Evolutionary conservation across 768 basidiomycete genomes (phyloP), one percentile per base, ranked within the genome.

Genomic region (Rubroboletus pulcherrimus): DNA sequence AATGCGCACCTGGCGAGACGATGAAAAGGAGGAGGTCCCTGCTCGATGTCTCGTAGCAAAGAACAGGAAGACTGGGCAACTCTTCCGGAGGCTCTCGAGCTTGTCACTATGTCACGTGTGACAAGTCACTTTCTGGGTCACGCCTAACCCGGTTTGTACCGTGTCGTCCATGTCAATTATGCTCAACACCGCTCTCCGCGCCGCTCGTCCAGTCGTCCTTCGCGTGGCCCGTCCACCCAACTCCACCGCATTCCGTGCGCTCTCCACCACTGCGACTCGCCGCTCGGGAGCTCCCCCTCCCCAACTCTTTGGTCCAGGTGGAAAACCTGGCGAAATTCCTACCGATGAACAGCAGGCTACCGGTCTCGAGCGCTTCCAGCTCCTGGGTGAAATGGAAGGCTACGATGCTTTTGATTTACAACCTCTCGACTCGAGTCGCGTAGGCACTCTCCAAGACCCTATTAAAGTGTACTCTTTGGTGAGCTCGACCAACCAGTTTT

Each of bases 291-390:
- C 85, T 34, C 78, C 81, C 15, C 75, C 85, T 55, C 88, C 90
- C 47, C 76, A 81, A 53, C 74, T 93, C 60, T 87, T 77, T 61
- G 91, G 91, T 59, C 66, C 80, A 49, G 91, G 91, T 69, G 82
- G 80, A 66, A 85, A 88, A 69, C 54, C 82, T 31, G 87, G 90
- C 49, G 80, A 84, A 63, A 83, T 93, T 60, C 86, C 93, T 51
- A 89, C 89, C 56, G 91, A 93, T 74, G 78, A 86, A 60, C 83
- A 90, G 60, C 96, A 99, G 75, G 84, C 95, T 15, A 99, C 96
- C 63, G 96, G 96, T 84, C 79, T 98, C 53, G 95, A 98, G 74
- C 92, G 96, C 74, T 84, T 97, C 68, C 92, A 99, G 75, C 77
- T 97, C 47, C 75, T 98, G 51, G 93, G 89, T 67, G 87, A 93